These are phyloP conservation scores for Halophytophthora polymorphica DNA, from an alignment of 352 stramenopile genomes.

Conservation along the genomic window DNA sequence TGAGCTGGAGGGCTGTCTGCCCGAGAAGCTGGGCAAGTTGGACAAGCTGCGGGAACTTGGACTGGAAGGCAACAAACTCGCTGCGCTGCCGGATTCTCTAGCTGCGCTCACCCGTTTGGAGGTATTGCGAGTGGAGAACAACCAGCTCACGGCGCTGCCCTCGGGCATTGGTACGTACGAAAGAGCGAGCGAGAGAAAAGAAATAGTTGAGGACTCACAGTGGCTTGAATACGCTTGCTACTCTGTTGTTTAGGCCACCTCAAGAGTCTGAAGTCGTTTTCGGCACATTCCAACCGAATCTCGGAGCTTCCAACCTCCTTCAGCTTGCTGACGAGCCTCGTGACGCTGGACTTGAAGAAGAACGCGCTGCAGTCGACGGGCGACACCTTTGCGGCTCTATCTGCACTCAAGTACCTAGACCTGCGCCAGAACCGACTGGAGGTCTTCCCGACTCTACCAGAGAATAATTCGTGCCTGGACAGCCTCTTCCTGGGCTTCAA, in stretches of 20 bases:
- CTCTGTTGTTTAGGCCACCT: slow-evolving; percentile 25
- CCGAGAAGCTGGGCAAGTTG: slow-evolving; percentile 45
- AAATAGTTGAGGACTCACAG: too few relatives aligned
- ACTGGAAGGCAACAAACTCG: slow-evolving; percentile 68
- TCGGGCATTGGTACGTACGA: slow-evolving; percentile 37
- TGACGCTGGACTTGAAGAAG: slow-evolving; percentile 73
- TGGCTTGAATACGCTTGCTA: not conserved
- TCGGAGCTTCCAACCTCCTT: slow-evolving; percentile 48
- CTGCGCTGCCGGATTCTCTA: slow-evolving; percentile 48
- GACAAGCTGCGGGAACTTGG: slow-evolving; percentile 57
- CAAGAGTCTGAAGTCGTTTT: slow-evolving; percentile 49
- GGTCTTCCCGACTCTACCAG: slow-evolving; percentile 53
- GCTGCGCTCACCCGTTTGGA: slow-evolving; percentile 46
- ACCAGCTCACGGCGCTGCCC: slow-evolving; percentile 48
- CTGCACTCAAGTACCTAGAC: slow-evolving; percentile 58
- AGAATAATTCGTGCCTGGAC: slow-evolving; percentile 42
- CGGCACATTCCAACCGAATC: slow-evolving; percentile 63
- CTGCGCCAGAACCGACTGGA: slow-evolving; percentile 70
- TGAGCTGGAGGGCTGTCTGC: slow-evolving; percentile 40
- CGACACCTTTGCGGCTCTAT: slow-evolving; percentile 29
- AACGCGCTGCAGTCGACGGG: slow-evolving; percentile 46
- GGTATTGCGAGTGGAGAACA: slow-evolving; percentile 59
- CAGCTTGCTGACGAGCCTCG: slow-evolving; percentile 33
- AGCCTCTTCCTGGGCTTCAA: slow-evolving; percentile 82
- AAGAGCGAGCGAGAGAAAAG: not conserved